Base-by-base conservation (phyloP, 2,329 filamentous ascomycete species). In the Seiridium unicorne region DNA sequence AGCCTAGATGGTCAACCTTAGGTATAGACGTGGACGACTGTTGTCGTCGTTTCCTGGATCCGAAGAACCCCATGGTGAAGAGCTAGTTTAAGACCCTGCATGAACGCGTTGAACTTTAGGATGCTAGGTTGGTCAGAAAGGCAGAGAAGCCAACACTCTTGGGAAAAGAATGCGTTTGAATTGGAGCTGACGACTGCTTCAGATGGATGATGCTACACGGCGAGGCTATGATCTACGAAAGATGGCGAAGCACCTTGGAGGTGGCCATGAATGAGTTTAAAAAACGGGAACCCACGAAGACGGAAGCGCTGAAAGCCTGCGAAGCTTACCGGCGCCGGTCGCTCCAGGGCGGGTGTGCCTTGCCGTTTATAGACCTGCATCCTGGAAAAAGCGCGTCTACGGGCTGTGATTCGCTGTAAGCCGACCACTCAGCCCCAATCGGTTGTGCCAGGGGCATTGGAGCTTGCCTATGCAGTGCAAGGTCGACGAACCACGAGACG, bases 261-360 rank as follows among this genome's bases (percentile, higher is more conserved):
- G 38, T 42, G 47, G 47, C 47, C n/a, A 34, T 49, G 18, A 34
- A 26, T 49, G 47, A 26, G 18, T 49, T 49, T 34, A 49, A 34
- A 49, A 26, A 49, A 49, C 47, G 47, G 47, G 47, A 8, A 8
- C 7, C 47, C 7, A 18, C 18, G n/a, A 49, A 49, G 9, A 34
- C 34, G 55, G 49, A 57, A 57, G 55, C 55, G 55, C 55, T 57
- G 55, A 40, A 48, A 8, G 18, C 11, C 49, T 53, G n/a, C 31
- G 32, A 53, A 35, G 32, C 49, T 18, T 40, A 48, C 18, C 55
- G 18, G 40, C 10, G 46, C 55, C 55, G 44, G 51, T 51, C 58
- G 49, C 51, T 42, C 38, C 8, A 44, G 60, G 60, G 63, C 63
- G 65, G 66, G 65, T 70, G 63, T 68, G 68, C 66, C 69, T 70